phyloP scores from a whole-genome alignment of 805 yeast species.

The Spathaspora gorwiae region DNA sequence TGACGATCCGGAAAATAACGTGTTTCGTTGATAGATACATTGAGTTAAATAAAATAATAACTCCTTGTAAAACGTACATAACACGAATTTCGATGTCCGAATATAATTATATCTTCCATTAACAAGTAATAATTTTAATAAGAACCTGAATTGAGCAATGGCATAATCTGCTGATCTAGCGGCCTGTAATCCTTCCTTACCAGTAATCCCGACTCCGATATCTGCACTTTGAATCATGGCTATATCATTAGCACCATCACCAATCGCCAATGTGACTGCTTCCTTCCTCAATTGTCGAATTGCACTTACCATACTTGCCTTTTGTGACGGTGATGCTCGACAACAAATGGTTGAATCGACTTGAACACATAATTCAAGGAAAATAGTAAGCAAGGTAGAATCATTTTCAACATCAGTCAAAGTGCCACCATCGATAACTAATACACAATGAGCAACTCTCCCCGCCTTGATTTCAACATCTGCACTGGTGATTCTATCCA shows the following conservation, averaged over 20 bases:
- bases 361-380: constrained; percentile 78
- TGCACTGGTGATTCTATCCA: constrained; percentile 69
- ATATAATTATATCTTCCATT: constrained; percentile 96
- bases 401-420: constrained; percentile 70
- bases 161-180: constrained; percentile 93
- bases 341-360: constrained; percentile 92
- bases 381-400: constrained; percentile 63
- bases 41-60: constrained; percentile 85
- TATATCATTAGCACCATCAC: constrained; percentile 98
- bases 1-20: constrained; percentile 89
- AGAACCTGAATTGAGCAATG: constrained; percentile 86
- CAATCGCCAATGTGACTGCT: constrained; percentile 89
- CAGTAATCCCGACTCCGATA: constrained; percentile 95
- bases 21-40: constrained; percentile 76
- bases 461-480: constrained; percentile 68
- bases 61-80: constrained; percentile 94
- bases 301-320: constrained; percentile 79
- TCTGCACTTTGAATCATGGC: constrained; percentile 99
- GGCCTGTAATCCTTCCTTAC: constrained; percentile 95
- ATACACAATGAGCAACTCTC: constrained; percentile 86
- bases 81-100: constrained; percentile 84
- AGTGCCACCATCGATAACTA: constrained; percentile 93
- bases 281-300: constrained; percentile 67
- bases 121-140: constrained; percentile 78
- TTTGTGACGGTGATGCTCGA: constrained; percentile 95